These are phyloP conservation scores for Aspergillus bridgeri DNA, from an alignment of 495 filamentous ascomycete species.

Conservation along the genomic window DNA sequence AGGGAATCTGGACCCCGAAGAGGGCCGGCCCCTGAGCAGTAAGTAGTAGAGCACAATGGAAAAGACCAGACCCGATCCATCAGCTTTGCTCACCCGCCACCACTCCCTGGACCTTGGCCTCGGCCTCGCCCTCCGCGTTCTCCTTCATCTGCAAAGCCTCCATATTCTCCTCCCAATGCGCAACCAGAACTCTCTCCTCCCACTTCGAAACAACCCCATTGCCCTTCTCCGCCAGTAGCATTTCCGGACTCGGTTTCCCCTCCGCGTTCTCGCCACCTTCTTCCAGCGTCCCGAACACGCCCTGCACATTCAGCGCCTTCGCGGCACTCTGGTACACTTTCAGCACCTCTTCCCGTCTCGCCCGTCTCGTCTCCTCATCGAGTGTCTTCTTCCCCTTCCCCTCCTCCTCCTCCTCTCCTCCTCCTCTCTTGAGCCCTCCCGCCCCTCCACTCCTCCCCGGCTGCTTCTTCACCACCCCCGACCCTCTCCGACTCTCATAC, in stretches of 20 bases:
- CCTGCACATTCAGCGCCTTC: slow-evolving; percentile 56
- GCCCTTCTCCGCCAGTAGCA: slow-evolving; percentile 25
- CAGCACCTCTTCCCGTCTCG: slow-evolving; percentile 31
- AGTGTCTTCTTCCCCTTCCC: neutral
- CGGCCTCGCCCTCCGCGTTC: slow-evolving; percentile 11
- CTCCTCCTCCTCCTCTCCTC: slow-evolving; percentile 10
- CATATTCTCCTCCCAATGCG: slow-evolving; percentile 45
- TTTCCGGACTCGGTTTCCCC: slow-evolving; percentile 28
- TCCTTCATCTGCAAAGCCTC: slow-evolving; percentile 40
- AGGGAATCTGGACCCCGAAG: neutral
- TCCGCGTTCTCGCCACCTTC: slow-evolving; percentile 38
- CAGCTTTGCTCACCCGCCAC: neutral
- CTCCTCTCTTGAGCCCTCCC: neutral
- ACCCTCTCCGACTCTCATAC: slow-evolving; percentile 29
- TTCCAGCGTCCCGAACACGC: slow-evolving; percentile 64
- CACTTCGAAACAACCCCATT: slow-evolving; percentile 45
- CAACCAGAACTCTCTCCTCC: slow-evolving; percentile 46
- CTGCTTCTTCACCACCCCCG: slow-evolving; percentile 29
- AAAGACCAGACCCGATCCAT: neutral
- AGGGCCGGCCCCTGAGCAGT: neutral
- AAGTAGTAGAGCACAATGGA: neutral
- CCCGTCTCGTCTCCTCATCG: slow-evolving; percentile 9
- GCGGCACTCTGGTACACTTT: slow-evolving; percentile 50
- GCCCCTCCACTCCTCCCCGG: slow-evolving; percentile 1
- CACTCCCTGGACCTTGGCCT: slow-evolving; percentile 6